Percentiles rank a stretch among this genome's conserved stretches.
Conservation (phyloP, 768 basidiomycete species). For the Collybia nuda region DNA sequence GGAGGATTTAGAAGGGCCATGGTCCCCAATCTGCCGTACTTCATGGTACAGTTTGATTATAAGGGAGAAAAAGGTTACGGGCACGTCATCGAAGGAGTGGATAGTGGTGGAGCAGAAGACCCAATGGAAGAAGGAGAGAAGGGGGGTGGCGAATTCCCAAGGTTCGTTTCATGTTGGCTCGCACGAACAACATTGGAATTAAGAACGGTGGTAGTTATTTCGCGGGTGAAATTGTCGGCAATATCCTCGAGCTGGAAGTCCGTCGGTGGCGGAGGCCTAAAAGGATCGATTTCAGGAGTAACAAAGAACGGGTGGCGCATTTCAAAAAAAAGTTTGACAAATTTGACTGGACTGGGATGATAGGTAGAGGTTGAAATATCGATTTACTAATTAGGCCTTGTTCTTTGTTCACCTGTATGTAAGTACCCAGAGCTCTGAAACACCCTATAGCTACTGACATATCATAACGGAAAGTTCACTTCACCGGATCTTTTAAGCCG, state of each 20-base stretch:
- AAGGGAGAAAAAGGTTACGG: constrained; percentile 98
- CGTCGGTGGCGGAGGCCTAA: constrained; percentile 82
- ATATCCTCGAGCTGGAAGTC: constrained; percentile 84
- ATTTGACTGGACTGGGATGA: constrained; percentile 82
- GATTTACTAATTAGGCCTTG: no score
- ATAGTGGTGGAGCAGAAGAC: constrained; percentile 34
- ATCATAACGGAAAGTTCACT: no score
- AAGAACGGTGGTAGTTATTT: constrained; percentile 65
- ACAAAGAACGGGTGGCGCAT: constrained; percentile 65
- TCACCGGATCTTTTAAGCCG: no score
- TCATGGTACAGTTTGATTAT: constrained; percentile 98
- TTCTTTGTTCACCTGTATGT: no score
- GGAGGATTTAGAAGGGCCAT: constrained; percentile 94
- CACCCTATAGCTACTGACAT: no score
- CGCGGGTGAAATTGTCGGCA: constrained; percentile 93
- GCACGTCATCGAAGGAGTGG: constrained; percentile 93
- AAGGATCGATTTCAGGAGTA: constrained; percentile 65
- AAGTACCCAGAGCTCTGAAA: no score
- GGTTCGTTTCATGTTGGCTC: constrained; percentile 40
- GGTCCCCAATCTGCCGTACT: constrained; percentile 97
- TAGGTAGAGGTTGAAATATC: constrained; percentile 35
- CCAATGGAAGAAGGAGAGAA: constrained; percentile 84
- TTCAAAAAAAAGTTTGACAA: constrained; percentile 77
- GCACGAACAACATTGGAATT: constrained; percentile 3
- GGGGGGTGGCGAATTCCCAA: constrained; percentile 89